Base-by-base conservation (phyloP, 148 eudicot species). In the Rhododendron kiyosumense region DNA sequence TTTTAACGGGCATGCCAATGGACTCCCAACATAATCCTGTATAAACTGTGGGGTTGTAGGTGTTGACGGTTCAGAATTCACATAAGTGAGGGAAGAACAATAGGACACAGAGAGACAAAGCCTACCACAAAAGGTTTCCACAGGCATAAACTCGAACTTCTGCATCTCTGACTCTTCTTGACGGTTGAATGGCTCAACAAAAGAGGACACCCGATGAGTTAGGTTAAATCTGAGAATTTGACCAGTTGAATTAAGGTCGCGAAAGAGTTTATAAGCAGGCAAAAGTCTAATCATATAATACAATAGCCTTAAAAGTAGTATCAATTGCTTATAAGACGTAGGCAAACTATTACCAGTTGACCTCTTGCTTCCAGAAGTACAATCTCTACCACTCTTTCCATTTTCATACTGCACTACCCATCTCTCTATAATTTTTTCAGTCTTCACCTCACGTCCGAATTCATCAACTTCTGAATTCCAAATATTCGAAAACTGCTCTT, bases 21-120 rank as follows among this genome's bases (percentile, higher is more conserved):
- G 96, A 85, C 99, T 96, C n/a, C 98, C 96, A 78, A 96, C 98
- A 94, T 96, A 96, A 89, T 94, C 95, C 77, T 93, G 87, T 87
- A 96, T 96, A 86, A 96, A 90, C 69, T 92, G 92, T 3, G 96
- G 99, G 67, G 94, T 93, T 86, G 91, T 90, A n/a, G 95, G 94
- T 20, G 94, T 91, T 41, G 96, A 92, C 79, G 94, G 90, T 75
- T 96, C 96, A 28, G 92, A 93, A 88, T 81, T 86, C 65, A 93
- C 82, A 74, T 94, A 95, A 4, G 84, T 86, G 10, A 90, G 78
- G 20, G 93, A 85, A 32, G 92, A 84, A 76, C 85, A 87, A 87
- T 96, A 96, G 80, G 87, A 88, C 63, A 94, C 94, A 1, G 98
- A 96, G 75, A 96, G 90, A 87, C 94, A 94, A 89, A 96, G 94